Evolutionary conservation across 164 flowering plant genomes (phyloP), one percentile per base, ranked within the genome.

Genomic region (Magnolia officinalis): DNA sequence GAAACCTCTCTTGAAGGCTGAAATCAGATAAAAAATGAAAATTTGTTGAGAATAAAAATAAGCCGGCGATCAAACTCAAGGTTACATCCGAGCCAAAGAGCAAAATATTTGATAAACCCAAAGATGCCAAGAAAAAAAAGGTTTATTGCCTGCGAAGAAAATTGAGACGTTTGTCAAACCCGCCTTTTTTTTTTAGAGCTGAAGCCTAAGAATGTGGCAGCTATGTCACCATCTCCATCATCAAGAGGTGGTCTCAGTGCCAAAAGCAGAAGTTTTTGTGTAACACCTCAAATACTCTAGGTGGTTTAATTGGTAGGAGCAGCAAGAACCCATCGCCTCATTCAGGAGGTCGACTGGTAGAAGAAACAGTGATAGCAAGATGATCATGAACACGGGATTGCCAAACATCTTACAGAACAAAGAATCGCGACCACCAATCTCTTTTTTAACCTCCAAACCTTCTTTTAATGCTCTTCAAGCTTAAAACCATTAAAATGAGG

Each of bases 351-450:
- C 26, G 55, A 73, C 45, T 71, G 51, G 11, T 71, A 50, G 31
- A 50, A 71, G 59, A n/a, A 49, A n/a, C 55, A 50, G 26, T 50
- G 59, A 20, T 10, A 50, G n/a, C 50, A 82, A 73, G 73, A 58
- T 21, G 49, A 24, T 11, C 19, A 18, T 23, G 11, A 23, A 72
- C n/a, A 66, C 50, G 1, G 76, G 63, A 11, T 23, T 72, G 66
- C 75, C 86, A 75, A 85, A 78, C 73, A 78, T 50, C 19, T 78
- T 70, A 71, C 83, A 75, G 75, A 84, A 79, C 76, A 80, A 80
- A 74, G 65, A 50, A 2, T 9, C 67, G 52, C 71, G 74, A 21
- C 37, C 80, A 18, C 81, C 84, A n/a, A 78, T 71, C 55, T 74
- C 77, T 73, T 74, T 84, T 29, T 63, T 77, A 49, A 78, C 89